phyloP scores from a whole-genome alignment of 2,329 filamentous ascomycete species.

The Cryoendolithus antarcticus region DNA sequence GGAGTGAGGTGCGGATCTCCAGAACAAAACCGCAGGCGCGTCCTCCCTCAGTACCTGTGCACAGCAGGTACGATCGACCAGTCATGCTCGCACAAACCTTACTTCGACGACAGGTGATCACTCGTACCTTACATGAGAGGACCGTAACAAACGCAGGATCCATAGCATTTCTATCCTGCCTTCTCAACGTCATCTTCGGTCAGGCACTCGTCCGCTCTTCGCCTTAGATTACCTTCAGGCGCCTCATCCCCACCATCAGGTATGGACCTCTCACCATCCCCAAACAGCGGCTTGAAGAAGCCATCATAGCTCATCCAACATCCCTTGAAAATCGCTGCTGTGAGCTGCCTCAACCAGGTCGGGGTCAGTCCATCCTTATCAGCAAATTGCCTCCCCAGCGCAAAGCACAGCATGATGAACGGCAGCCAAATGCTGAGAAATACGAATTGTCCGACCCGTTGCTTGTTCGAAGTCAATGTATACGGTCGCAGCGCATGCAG shows the following conservation, averaged over 20 bases:
- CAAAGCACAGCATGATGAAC: slow-evolving; percentile 42
- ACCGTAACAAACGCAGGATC: too few relatives aligned
- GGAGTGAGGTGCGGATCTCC: too few relatives aligned
- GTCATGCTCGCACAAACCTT: too few relatives aligned
- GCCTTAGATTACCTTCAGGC: not conserved
- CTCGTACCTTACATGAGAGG: too few relatives aligned
- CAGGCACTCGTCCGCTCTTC: not conserved
- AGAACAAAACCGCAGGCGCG: too few relatives aligned
- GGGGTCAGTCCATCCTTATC: slow-evolving; percentile 58
- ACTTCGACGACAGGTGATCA: too few relatives aligned
- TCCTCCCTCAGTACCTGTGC: too few relatives aligned
- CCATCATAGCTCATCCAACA: slow-evolving; percentile 56
- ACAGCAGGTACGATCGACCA: too few relatives aligned
- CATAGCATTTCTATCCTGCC: too few relatives aligned
- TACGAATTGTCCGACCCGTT: slow-evolving; percentile 52
- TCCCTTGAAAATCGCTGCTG: slow-evolving; percentile 41
- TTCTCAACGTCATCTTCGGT: not conserved
- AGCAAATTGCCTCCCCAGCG: slow-evolving; percentile 38
- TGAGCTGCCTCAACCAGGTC: slow-evolving; percentile 47
- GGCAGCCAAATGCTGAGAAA: slow-evolving; percentile 52
- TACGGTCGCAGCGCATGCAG: slow-evolving; percentile 59
- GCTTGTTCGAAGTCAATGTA: slow-evolving; percentile 51
- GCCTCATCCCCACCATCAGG: slow-evolving; percentile 13
- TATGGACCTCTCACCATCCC: slow-evolving; percentile 67
- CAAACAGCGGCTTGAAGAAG: slow-evolving; percentile 56